These are phyloP conservation scores for Tricholoma hemisulphureum DNA, from an alignment of 768 basidiomycete genomes.

Conservation along the genomic window DNA sequence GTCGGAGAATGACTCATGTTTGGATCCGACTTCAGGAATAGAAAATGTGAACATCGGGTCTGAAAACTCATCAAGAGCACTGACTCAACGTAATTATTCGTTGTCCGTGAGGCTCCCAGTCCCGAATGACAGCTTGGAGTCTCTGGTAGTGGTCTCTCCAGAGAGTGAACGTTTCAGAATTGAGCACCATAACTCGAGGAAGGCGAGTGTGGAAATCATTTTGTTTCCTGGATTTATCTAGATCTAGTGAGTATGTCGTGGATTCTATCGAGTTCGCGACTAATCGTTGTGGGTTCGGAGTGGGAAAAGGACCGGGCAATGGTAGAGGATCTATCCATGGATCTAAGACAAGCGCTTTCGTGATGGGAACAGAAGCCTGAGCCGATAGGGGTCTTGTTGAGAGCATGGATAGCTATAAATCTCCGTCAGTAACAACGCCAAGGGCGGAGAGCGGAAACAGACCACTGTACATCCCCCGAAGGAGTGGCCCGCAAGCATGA, in stretches of 20 bases:
- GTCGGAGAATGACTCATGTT: conserved; percentile 49
- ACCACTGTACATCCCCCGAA: conserved; percentile 51
- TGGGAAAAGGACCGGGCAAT: conserved; percentile 49
- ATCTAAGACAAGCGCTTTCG: conserved; percentile 65
- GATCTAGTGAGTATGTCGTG: neutral
- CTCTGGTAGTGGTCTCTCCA: conserved; percentile 75
- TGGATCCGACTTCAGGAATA: conserved; percentile 37
- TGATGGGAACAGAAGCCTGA: conserved; percentile 48
- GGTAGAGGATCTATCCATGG: conserved; percentile 84
- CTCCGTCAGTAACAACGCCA: conserved; percentile 1
- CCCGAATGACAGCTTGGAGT: conserved; percentile 49
- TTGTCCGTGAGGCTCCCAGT: conserved; percentile 50
- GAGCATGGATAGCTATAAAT: conserved; percentile 54
- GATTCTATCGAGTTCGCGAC: conserved; percentile 11
- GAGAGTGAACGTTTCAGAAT: conserved; percentile 74
- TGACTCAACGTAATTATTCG: conserved; percentile 50
- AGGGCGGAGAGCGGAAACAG: conserved; percentile 9
- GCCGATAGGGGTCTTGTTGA: conserved; percentile 45
- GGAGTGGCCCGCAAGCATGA: conserved; percentile 45
- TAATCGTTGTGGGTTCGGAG: conserved; percentile 6
- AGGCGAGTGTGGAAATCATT: conserved; percentile 6
- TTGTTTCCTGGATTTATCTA: conserved; percentile 5
- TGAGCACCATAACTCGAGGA: conserved; percentile 61
- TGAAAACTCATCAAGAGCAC: conserved; percentile 8
- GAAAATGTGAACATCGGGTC: neutral